A percentile compares a stretch with the other conserved stretches of the same genome.
Conservation (phyloP, 208 protist species). For the Entamoeba invadens region DNA sequence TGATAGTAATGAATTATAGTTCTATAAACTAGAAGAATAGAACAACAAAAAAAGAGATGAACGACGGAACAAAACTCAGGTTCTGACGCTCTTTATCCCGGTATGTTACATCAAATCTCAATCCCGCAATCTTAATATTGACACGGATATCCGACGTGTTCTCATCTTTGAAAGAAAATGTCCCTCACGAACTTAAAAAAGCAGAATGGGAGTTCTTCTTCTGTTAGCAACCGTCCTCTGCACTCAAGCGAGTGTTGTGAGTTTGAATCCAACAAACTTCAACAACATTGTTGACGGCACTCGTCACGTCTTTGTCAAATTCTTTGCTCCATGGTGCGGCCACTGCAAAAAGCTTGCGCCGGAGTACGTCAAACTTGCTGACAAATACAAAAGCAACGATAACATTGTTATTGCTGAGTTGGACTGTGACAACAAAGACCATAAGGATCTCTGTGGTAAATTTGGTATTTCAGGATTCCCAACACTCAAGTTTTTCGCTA, state of each 20-base stretch:
- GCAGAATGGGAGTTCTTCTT: neutral
- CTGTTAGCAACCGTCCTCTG: neutral
- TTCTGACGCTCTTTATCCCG: too few relatives aligned
- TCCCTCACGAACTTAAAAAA: too few relatives aligned
- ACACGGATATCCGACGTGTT: too few relatives aligned
- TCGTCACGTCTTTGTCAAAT: neutral
- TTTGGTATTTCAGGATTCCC: neutral
- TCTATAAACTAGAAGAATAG: too few relatives aligned
- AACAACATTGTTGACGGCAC: neutral
- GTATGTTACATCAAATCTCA: too few relatives aligned
- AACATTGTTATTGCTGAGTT: neutral
- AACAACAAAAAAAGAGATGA: too few relatives aligned
- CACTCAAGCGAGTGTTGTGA: neutral
- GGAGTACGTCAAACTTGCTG: neutral
- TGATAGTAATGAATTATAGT: too few relatives aligned
- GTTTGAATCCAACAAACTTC: neutral
- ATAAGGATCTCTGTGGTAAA: neutral
- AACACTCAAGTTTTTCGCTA: neutral
- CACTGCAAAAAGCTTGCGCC: constrained; percentile 2
- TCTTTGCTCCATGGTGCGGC: constrained; percentile 16
- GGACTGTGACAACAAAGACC: neutral
- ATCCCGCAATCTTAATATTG: too few relatives aligned
- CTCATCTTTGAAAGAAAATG: too few relatives aligned
- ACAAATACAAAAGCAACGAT: neutral
- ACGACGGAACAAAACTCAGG: too few relatives aligned